Percentiles rank a stretch among this genome's conserved stretches.
Conservation (phyloP, 768 basidiomycete species). For the Termitomyces sp. region DNA sequence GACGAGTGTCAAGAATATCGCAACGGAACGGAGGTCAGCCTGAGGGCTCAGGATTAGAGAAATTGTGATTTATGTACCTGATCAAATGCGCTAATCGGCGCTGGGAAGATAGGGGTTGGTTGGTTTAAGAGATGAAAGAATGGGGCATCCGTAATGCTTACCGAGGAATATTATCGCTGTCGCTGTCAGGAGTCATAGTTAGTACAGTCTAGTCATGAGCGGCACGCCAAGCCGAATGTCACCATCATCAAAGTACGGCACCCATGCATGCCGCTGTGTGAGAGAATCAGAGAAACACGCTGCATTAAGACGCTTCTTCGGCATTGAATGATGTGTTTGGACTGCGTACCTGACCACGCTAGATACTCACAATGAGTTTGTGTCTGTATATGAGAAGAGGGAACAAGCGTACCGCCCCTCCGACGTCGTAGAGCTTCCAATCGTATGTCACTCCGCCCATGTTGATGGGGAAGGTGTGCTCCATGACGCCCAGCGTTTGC, state of each 20-base stretch:
- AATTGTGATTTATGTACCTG: conserved; percentile 47
- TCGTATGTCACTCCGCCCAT: conserved; percentile 58
- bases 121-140: neutral
- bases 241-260: conserved; percentile 85
- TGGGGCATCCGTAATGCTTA: conserved; percentile 12
- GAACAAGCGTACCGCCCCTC: conserved; percentile 59
- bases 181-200: conserved; percentile 32
- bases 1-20: neutral
- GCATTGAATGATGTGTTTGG: neutral
- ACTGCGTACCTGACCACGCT: conserved; percentile 57
- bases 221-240: conserved; percentile 17
- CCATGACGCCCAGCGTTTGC: conserved; percentile 75
- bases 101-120: conserved; percentile 21
- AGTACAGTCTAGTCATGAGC: too few species aligned
- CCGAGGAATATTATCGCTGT: conserved; percentile 80
- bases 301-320: neutral
- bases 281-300: conserved; percentile 7
- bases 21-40: neutral
- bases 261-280: conserved; percentile 74
- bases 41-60: neutral
- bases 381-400: conserved; percentile 5
- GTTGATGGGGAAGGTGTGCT: conserved; percentile 67
- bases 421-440: conserved; percentile 82
- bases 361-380: neutral
- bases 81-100: conserved; percentile 84